Percentiles rank a stretch among this genome's conserved stretches.
These are phyloP conservation scores for Cystofilobasidium ferigula DNA, from an alignment of 768 basidiomycete species.

Conservation along the genomic window DNA sequence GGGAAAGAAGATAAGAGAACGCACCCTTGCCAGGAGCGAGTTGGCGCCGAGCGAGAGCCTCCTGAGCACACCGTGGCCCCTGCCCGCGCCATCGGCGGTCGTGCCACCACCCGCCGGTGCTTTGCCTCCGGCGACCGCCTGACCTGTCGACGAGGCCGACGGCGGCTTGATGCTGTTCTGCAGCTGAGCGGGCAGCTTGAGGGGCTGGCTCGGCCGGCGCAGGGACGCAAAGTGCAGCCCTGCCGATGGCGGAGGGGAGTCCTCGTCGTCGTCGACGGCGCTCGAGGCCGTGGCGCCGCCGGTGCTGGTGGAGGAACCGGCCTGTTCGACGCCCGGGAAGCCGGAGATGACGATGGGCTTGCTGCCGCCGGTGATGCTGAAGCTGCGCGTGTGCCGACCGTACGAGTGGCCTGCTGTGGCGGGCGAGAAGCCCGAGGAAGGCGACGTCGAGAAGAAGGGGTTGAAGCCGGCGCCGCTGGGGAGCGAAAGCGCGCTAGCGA, in stretches of 20 bases:
- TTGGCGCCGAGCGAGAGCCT: neutral
- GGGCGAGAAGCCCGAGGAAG: neutral
- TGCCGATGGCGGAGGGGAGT: too few species aligned
- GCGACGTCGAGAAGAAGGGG: slow-evolving; percentile 8
- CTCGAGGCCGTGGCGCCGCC: too few species aligned
- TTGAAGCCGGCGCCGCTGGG: neutral
- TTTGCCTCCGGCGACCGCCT: neutral
- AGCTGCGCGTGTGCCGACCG: neutral
- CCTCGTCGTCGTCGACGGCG: neutral
- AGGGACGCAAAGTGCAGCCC: neutral
- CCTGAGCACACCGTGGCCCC: neutral
- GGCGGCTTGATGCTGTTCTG: neutral
- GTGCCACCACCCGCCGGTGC: neutral
- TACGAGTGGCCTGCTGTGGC: neutral
- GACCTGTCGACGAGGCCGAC: neutral
- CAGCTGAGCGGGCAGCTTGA: neutral
- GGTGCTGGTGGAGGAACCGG: too few species aligned
- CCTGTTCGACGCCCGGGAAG: neutral
- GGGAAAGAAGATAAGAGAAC: neutral
- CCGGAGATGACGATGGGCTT: neutral
- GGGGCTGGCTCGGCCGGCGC: neutral
- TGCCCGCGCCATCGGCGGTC: neutral
- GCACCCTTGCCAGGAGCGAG: neutral
- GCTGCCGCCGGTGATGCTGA: too few species aligned
- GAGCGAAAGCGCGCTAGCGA: neutral